Base-by-base conservation (phyloP, 1,284 basidiomycete genomes). In the Papiliotrema nemorosa region DNA sequence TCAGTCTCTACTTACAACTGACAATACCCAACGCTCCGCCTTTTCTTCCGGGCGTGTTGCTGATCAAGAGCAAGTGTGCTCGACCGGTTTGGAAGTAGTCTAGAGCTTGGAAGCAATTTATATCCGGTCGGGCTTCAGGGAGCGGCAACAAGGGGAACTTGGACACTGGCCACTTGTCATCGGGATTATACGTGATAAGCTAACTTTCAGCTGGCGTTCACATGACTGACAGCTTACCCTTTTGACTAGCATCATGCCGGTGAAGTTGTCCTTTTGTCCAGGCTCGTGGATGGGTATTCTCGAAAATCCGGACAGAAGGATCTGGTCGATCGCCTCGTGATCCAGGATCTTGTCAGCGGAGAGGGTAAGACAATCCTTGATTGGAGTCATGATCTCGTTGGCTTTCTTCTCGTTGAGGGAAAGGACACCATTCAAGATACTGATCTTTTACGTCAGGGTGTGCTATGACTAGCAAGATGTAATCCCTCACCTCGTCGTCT, bases 201-300 rank as follows among this genome's bases (percentile, higher is more conserved):
- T 91, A 18, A 27, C 16, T 24, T 16, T 27, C 25, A 39, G 29
- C 42, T 34, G 25, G 21, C 10, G 24, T 31, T 7, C 18, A 21
- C 20, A 25, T 26, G 20, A 13, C 27, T 16, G 39, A 26, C 9
- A 14, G 62, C 72, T 46, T 44, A 84, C 87, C 79, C 85, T 87
- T 67, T 93, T 93, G 45, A 92, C 81, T 16, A 97, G 81, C 3
- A 98, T 79, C 60, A 97, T 81, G 0, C 94, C 94, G 13, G 88
- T 76, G 66, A 96, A 97, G 36, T 88, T 82, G 13, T 83, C 76
- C 2, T 84, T 82, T 47, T 87, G 81, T 3, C 81, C 82, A 3
- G 87, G 81, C 60, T 87, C 84, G 67, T 97, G 88, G 1, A 98
- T 81, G 0, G 94, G 94, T 60, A 97, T 90, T 22, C 94, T 85